phyloP scores from a whole-genome alignment of 225 moss, liverwort and hornwort species.

The Marchantia paleacea region DNA sequence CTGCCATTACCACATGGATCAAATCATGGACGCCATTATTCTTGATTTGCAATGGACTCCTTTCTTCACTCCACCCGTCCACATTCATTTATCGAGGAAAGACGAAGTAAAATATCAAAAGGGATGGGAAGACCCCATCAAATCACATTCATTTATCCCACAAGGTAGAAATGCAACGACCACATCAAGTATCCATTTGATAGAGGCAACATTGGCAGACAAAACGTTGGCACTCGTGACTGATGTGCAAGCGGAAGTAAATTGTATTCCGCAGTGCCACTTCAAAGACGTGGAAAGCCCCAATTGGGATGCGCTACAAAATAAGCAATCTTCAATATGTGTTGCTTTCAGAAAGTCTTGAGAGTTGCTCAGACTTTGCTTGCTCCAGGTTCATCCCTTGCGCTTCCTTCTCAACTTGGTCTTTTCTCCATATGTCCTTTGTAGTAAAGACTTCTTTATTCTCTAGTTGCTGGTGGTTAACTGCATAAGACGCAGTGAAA shows the following conservation, averaged over 20 bases:
- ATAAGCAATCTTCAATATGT: not conserved
- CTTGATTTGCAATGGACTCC: not conserved
- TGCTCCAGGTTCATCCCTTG: not conserved
- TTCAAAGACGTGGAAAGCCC: not conserved
- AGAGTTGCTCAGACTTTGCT: not conserved
- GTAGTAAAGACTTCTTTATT: not conserved
- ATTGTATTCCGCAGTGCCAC: not conserved
- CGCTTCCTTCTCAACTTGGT: slow-evolving; percentile 10
- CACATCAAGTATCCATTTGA: not conserved
- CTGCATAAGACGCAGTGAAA: not conserved
- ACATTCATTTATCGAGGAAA: too few species aligned
- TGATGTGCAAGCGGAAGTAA: not conserved
- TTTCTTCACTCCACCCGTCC: not conserved
- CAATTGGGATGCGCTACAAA: not conserved
- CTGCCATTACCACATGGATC: not conserved
- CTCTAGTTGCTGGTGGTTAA: too few species aligned
- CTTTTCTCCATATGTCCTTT: slow-evolving; percentile 3
- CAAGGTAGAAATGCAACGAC: not conserved
- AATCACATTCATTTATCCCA: slow-evolving; percentile 22
- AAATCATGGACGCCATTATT: not conserved
- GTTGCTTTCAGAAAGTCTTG: not conserved
- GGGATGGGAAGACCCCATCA: too few species aligned
- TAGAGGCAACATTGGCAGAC: too few species aligned
- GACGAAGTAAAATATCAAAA: too few species aligned
- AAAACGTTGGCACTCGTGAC: not conserved